Base-by-base conservation (phyloP, 495 filamentous ascomycete species). In the Penicillium samsonianum region DNA sequence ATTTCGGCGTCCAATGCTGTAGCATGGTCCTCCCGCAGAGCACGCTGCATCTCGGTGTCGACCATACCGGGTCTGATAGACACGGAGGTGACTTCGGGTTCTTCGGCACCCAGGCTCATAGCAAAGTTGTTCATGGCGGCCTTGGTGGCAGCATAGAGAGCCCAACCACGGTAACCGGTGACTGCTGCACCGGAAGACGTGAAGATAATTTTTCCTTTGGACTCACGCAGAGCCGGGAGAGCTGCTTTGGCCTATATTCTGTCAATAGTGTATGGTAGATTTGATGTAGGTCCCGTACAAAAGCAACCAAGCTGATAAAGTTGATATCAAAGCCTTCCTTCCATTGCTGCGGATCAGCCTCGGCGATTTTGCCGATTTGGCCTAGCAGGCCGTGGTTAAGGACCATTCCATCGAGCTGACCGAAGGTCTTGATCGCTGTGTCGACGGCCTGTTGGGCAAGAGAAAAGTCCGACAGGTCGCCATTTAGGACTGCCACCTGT, bases 11-110 rank as follows among this genome's bases (percentile, higher is more conserved):
- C 77, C 87, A 98, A 88, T 19, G 72, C 78, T 0, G 69, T 69
- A 30, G 72, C 68, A 63, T 93, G 90, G 50, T 84, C 78, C 40
- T 92, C 87, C 53, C 94, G 79, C 33, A 98, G 79, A 45, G 87
- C 83, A 45, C 82, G 81, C 70, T 97, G 94, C 94, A 98, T 98
- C 40, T 91, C 89, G 2, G 94, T 98, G 67, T 97, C 89, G 25
- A 94, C 85, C 55, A 91, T 87, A 6, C 94, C 94, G 0, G 94
- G 94, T 41, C 88, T 83, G 44, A 98, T 77, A 0, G 83, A 73
- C 3, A 98, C 68, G 8, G 81, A 81, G 3, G 82, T 88, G 50
- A 96, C 82, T 16, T 87, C 80, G 8, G 89, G 85, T 71, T 97
- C 94, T 62, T 98, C 94, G 9, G 78, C 79, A 1, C 83, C 87